Conservation (phyloP, 2,329 filamentous ascomycete genomes). For the Chaetoscypha palmicola region DNA sequence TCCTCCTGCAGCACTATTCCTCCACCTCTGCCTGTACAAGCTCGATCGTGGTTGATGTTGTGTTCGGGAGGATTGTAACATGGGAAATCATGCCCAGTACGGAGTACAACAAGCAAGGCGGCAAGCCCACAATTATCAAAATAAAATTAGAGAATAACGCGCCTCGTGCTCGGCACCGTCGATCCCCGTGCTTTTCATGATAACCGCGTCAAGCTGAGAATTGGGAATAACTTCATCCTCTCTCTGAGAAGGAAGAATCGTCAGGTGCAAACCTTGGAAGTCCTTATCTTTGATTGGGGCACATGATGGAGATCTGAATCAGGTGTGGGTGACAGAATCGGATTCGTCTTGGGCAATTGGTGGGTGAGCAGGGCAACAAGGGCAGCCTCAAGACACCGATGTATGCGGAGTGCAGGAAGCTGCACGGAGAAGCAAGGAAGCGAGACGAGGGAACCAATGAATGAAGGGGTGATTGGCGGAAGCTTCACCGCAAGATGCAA, state of each 20-base stretch:
- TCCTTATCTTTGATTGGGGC: constrained; percentile 5
- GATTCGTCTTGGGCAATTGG: not conserved
- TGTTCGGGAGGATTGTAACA: constrained; percentile 7
- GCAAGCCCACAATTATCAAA: not conserved
- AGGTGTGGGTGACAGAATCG: not conserved
- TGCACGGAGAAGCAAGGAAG: not conserved
- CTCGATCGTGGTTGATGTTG: constrained; percentile 1
- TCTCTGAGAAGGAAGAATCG: not conserved
- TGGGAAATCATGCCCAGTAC: not conserved
- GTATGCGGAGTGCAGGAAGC: constrained; percentile 10
- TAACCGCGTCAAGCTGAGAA: constrained; percentile 5
- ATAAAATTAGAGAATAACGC: not conserved
- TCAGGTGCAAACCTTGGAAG: not conserved
- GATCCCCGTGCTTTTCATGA: not conserved
- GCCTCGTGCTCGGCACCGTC: not conserved
- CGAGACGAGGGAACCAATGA: not conserved
- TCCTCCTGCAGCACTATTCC: constrained; percentile 5
- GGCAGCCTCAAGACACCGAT: constrained; percentile 1
- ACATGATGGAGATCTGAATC: constrained; percentile 2
- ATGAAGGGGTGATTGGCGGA: not conserved
- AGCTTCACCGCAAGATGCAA: constrained; percentile 2
- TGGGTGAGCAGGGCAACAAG: not conserved
- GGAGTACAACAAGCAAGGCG: not conserved
- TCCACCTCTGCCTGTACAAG: constrained; percentile 7
- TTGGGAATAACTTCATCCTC: constrained; percentile 17